phyloP scores from a whole-genome alignment of 306 rosid genomes.

The Lathyrus aphaca region DNA sequence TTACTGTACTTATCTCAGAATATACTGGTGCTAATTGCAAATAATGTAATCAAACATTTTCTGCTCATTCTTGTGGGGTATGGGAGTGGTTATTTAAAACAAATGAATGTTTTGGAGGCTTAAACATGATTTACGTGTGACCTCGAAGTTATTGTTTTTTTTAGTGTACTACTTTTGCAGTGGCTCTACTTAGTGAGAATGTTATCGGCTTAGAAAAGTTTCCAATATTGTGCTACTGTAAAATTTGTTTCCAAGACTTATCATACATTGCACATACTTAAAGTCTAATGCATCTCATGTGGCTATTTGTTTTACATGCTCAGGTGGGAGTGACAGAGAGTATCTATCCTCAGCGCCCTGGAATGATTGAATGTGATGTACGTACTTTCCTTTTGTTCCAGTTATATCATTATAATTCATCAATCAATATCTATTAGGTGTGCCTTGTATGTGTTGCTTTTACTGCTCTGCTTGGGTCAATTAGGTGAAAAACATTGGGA shows the following conservation, averaged over 20 bases:
- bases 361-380: conserved; percentile 92
- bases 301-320: conserved; percentile 44
- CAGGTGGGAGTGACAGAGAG: conserved; percentile 67
- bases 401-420: conserved; percentile 14
- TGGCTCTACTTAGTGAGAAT: conserved; percentile 6
- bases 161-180: neutral
- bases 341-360: conserved; percentile 86
- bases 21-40: conserved; percentile 23
- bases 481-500: conserved; percentile 1
- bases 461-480: neutral
- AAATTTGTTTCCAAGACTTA: conserved; percentile 30
- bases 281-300: conserved; percentile 30
- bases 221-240: conserved; percentile 12
- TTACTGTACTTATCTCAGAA: conserved; percentile 2
- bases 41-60: conserved; percentile 18
- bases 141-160: conserved; percentile 10
- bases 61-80: conserved; percentile 33
- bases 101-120: conserved; percentile 2
- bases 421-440: neutral
- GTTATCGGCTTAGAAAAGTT: conserved; percentile 17
- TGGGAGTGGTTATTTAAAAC: conserved; percentile 28
- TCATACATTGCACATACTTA: conserved; percentile 37
- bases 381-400: conserved; percentile 37
- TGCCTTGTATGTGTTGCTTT: conserved; percentile 33
- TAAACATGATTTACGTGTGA: conserved; percentile 1